Evolutionary conservation across 768 basidiomycete genomes (phyloP), one percentile per base, ranked within the genome.

Genomic region (Pisolithus sp.): DNA sequence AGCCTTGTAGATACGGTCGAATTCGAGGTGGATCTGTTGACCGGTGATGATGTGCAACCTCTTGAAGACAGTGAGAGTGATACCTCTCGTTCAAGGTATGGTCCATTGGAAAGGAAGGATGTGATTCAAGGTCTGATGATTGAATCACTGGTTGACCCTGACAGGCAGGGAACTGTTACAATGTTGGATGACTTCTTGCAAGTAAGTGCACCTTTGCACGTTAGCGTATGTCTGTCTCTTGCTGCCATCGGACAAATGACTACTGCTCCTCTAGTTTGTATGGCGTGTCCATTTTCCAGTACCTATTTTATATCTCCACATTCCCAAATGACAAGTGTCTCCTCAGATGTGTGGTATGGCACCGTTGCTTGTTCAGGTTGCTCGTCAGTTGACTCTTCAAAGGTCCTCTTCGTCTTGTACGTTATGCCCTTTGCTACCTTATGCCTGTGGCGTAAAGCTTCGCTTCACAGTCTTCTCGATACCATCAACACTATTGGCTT

Each of bases 311-410:
- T 38, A 15, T 57, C 8, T 39, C 28, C 37, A 40, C 46, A 1
- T 64, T 64, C 55, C 60, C 60, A 2, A 42, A 7, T 12, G 62
- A 64, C 30, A 17, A n/a, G 24, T 6, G 40, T 10, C 38, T 28
- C 2, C 23, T 64, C 8, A 64, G 47, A 44, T 2, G 9, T 10
- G n/a, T 53, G 48, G 62, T 62, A 5, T 52, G 62, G 3, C 9
- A 9, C 15, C 13, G 28, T 28, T 12, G 5, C 13, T 4, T 10
- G 24, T 44, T 26, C 13, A 4, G 7, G 23, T 7, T 44, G 17
- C 20, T 28, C 23, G 31, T 34, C 31, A 4, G 31, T 13, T 13
- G 5, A 44, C 13, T 26, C 23, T 7, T 26, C n/a, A 9, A 24
- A 44, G 43, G 43, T 26, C 5, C 17, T 44, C 24, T 5, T 26